Conservation (phyloP, 225 moss, liverwort and hornwort genomes). For the Polytrichum commune region DNA sequence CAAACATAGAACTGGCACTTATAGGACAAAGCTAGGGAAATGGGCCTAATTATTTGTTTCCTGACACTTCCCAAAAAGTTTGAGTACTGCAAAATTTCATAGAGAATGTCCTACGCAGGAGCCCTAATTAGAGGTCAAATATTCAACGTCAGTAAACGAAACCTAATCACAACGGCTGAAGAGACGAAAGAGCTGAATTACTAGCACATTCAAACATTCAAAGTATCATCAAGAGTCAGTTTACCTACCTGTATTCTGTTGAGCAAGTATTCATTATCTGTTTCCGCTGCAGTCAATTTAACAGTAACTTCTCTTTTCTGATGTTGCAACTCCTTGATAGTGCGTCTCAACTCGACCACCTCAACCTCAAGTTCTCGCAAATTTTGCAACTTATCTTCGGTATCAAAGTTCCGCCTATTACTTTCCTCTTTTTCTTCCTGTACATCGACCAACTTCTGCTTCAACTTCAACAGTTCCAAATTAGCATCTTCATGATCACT, state of each 20-base stretch:
- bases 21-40: too few species aligned
- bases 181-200: too few species aligned
- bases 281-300: constrained; percentile 69
- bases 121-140: too few species aligned
- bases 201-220: not conserved
- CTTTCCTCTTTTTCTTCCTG: constrained; percentile 57
- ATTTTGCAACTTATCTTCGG: constrained; percentile 69
- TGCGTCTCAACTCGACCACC: constrained; percentile 77
- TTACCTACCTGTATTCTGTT: constrained; percentile 49
- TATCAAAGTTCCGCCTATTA: constrained; percentile 63
- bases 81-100: too few species aligned
- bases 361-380: constrained; percentile 80
- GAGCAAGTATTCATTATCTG: constrained; percentile 54
- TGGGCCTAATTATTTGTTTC: too few species aligned
- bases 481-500: constrained; percentile 64
- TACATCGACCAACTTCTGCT: constrained; percentile 60
- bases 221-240: too few species aligned
- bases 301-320: constrained; percentile 77
- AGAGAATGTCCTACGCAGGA: too few species aligned
- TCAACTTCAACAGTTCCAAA: constrained; percentile 69
- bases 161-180: too few species aligned
- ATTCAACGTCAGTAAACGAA: too few species aligned
- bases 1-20: too few species aligned
- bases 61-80: too few species aligned
- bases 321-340: constrained; percentile 81